Base-by-base conservation (phyloP, 2,329 filamentous ascomycete species). In the Fonsecaea monophora region DNA sequence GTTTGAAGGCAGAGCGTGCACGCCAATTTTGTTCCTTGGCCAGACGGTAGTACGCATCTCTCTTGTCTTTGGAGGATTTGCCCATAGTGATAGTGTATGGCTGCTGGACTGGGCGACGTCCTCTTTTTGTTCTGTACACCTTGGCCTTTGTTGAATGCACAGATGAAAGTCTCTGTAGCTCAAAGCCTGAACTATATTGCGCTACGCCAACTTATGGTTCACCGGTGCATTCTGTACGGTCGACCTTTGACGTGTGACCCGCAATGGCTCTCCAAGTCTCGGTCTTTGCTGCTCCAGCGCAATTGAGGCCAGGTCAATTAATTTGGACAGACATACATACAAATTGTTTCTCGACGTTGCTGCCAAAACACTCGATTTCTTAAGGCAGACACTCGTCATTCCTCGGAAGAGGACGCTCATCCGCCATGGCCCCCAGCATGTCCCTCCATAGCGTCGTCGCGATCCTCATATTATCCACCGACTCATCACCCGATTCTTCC, bases 11-110 rank as follows among this genome's bases (percentile, higher is more conserved):
- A 72, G 93, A 97, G 65, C 95, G 87, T 34, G 95, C 95, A 40
- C 95, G 91, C 94, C 95, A 99, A 71, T 96, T 96, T 83, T 99
- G 95, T 79, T 99, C 95, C 81, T 99, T 99, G 18, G 95, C 95
- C 8, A 99, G 90, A 62, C 95, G 88, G 77, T 99, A 99, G 81
- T 99, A 99, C 54, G 94, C 94, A 78, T 99, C 95, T 61, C 95
- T 91, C 82, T 99, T 99, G 77, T 99, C 95, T 80, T 99, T 99
- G 56, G 94, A 98, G 1, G 95, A 97, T 78, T 98, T 98, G 1
- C 94, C 94, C 94, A 97, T 96, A 15, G 61, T 68, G 62, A 15
- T 30, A 30, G 53, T 48, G 53, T 15, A 40, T 18, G 58, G 25
- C 25, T 50, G 10, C 45, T 50, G 5, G 45, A 30, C 21, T 4